Percentiles rank a stretch among this genome's conserved stretches.
phyloP scores from a whole-genome alignment of 768 basidiomycete genomes.

The Collybia sordida region DNA sequence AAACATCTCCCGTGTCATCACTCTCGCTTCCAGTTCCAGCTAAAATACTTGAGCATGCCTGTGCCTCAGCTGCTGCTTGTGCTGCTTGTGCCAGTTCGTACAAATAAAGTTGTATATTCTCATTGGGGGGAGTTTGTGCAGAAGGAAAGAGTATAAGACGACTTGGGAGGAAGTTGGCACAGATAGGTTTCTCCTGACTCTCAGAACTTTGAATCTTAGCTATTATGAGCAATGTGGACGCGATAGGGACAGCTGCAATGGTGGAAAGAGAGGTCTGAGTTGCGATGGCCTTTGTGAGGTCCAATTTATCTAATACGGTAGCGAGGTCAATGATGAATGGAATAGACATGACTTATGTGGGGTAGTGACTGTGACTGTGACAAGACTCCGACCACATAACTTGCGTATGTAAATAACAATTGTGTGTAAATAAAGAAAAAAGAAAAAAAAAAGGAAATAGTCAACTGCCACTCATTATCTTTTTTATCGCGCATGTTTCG shows the following conservation, averaged over 20 bases:
- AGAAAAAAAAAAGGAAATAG: too few species aligned
- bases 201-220: constrained; percentile 13
- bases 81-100: constrained; percentile 36
- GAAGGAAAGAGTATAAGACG: constrained; percentile 19
- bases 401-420: too few species aligned
- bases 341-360: constrained; percentile 6
- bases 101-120: constrained; percentile 18
- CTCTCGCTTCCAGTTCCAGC: constrained; percentile 54
- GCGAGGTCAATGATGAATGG: constrained; percentile 4
- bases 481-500: constrained; percentile 15
- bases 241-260: constrained; percentile 10
- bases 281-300: constrained; percentile 7
- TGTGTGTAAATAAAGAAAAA: too few species aligned
- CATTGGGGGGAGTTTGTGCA: constrained; percentile 1
- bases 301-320: constrained; percentile 2
- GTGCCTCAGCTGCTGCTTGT: constrained; percentile 35
- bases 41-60: constrained; percentile 50
- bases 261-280: constrained; percentile 7
- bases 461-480: not conserved
- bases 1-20: constrained; percentile 56
- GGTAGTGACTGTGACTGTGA: too few species aligned
- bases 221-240: constrained; percentile 17
- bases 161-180: constrained; percentile 10
- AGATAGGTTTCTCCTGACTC: constrained; percentile 1
- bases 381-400: too few species aligned